These are phyloP conservation scores for Umbilicus rupestris DNA, from an alignment of 164 flowering plant species.

Conservation along the genomic window DNA sequence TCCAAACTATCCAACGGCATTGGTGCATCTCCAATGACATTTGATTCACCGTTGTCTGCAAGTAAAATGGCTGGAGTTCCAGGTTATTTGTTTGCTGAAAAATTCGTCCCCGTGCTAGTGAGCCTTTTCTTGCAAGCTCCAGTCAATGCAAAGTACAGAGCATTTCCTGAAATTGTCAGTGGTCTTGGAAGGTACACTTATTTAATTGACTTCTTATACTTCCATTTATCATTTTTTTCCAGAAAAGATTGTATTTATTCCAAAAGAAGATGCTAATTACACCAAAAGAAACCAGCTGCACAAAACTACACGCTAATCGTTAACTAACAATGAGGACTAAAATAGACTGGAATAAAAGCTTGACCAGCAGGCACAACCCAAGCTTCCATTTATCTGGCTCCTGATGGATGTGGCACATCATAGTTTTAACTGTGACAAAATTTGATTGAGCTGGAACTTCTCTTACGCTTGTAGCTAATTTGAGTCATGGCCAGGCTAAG, in stretches of 20 bases:
- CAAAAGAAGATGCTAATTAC: not conserved
- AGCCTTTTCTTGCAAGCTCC: constrained; percentile 68
- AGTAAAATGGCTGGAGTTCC: constrained; percentile 17
- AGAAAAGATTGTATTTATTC: not conserved
- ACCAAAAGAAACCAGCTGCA: not conserved
- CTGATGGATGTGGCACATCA: no score
- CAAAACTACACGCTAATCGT: not conserved
- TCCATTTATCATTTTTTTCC: not conserved
- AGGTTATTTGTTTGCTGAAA: constrained; percentile 57
- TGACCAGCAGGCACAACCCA: no score
- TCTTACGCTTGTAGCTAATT: no score
- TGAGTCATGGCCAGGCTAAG: not conserved
- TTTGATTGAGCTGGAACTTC: no score
- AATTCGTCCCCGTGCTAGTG: constrained; percentile 69
- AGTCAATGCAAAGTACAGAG: constrained; percentile 42
- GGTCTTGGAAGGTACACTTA: constrained; percentile 72
- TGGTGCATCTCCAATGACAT: constrained; percentile 16
- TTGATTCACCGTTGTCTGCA: constrained; percentile 18
- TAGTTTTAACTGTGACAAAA: no score
- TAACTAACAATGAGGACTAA: no score
- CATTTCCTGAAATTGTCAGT: constrained; percentile 68
- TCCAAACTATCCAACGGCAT: constrained; percentile 29
- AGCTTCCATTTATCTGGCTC: no score
- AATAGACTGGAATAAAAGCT: no score
- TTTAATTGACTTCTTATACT: not conserved